Percentiles rank a stretch among this genome's conserved stretches.
Conservation (phyloP, 1,139 yeast genomes). For the Waltiozyma sp. region DNA sequence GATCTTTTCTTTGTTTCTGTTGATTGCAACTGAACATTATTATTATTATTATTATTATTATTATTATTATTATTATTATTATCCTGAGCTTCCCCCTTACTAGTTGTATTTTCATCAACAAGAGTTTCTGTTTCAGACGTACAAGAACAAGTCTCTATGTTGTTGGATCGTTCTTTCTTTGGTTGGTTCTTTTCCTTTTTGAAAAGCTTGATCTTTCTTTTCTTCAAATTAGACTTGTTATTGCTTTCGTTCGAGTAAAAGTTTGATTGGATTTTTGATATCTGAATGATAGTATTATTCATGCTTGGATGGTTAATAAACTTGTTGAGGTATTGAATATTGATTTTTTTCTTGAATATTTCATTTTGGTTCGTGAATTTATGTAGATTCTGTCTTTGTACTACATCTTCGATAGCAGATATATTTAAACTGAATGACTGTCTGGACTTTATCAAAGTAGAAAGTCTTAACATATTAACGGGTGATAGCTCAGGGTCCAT, state of each 20-base stretch:
- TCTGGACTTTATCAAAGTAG: constrained; percentile 64
- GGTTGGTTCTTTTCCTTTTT: constrained; percentile 5
- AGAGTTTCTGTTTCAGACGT: background rate
- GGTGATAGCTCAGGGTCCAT: constrained; percentile 52
- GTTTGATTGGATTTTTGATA: constrained; percentile 17
- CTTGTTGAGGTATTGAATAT: constrained; percentile 13
- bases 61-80: background rate
- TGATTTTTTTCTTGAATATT: constrained; percentile 13
- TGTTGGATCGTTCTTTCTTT: background rate
- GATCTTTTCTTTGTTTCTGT: background rate
- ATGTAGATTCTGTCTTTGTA: constrained; percentile 27
- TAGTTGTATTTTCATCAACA: background rate
- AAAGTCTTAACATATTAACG: constrained; percentile 57
- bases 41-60: background rate
- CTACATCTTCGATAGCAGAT: constrained; percentile 22
- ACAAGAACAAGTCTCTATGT: background rate
- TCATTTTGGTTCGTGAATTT: constrained; percentile 18
- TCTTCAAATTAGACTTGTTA: constrained; percentile 7
- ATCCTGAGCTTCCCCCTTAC: background rate
- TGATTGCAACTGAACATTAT: background rate
- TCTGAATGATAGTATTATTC: constrained; percentile 14
- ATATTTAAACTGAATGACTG: constrained; percentile 44
- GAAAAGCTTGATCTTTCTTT: constrained; percentile 13
- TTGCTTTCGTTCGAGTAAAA: constrained; percentile 15
- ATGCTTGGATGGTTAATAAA: constrained; percentile 5